phyloP scores from a whole-genome alignment of 164 flowering plant species.

The Litsea cubeba region DNA sequence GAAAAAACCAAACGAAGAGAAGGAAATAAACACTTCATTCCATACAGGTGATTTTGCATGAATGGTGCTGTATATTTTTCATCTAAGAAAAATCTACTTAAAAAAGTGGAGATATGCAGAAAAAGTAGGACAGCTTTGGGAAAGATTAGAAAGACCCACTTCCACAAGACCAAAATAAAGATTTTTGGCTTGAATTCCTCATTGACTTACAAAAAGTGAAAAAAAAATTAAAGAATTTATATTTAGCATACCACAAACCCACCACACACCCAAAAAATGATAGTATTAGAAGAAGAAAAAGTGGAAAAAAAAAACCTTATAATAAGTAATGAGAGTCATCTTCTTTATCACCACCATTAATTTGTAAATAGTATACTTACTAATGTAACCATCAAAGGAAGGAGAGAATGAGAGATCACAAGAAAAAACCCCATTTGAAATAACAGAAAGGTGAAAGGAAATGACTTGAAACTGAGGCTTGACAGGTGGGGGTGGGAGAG shows the following conservation, averaged over 20 bases:
- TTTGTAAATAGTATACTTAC: not conserved
- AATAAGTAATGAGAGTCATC: not conserved
- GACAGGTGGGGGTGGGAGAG: conserved; percentile 54
- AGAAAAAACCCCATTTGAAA: not conserved
- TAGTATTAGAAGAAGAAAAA: not conserved
- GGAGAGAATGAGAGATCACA: not conserved
- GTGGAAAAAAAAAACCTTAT: not conserved
- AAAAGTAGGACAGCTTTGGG: not conserved
- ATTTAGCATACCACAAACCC: not conserved
- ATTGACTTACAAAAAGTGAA: not conserved
- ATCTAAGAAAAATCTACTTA: too few relatives aligned
- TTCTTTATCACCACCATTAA: not conserved
- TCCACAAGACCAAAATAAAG: not conserved
- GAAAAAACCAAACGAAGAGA: too few relatives aligned
- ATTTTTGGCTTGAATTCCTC: not conserved
- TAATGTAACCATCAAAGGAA: not conserved
- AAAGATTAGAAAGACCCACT: not conserved
- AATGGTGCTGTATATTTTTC: too few relatives aligned
- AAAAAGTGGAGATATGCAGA: too few relatives aligned
- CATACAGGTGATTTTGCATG: too few relatives aligned
- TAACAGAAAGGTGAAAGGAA: not conserved
- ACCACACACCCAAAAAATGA: too few relatives aligned
- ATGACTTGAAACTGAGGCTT: conserved; percentile 9
- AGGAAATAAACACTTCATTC: too few relatives aligned
- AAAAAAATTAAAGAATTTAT: too few relatives aligned